Evolutionary conservation across 1,284 basidiomycete species (phyloP), one percentile per base, ranked within the genome.

Genomic region (Austropuccinia psidii): DNA sequence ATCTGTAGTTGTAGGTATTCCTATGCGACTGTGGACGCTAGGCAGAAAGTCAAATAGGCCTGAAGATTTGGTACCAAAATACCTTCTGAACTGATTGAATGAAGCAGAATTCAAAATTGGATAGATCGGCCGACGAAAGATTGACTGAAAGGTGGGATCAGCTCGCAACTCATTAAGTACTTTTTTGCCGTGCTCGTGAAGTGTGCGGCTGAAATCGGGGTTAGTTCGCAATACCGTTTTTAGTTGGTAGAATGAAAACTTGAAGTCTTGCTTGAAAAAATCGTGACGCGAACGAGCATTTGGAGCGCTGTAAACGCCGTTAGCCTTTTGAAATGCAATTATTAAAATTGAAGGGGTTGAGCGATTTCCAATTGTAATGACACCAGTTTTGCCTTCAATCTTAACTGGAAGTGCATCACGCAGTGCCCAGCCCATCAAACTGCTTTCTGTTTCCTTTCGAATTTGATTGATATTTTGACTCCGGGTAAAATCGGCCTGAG

Each of bases 271-370:
- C 79, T 91, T 93, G 82, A 93, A 89, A 21, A 87, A 80, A 80
- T 96, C 93, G 76, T 86, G 84, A 69, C 84, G 86, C 0, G 91
- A 94, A 50, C 88, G 85, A 8, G 92, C 87, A 89, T 91, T 76
- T 41, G n/a, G 24, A 33, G 67, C 29, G 8, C 39, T 47, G 13
- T 54, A 57, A 19, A 47, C 45, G 7, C 35, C 49, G 52, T 52
- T 66, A 55, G 4, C 24, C 24, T 66, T 21, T 67, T 58, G 33
- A 24, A 43, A 33, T n/a, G 39, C 27, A 29, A 33, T 57, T 41
- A 47, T 45, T 17, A 62, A 35, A 58, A 57, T 73, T 21, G 55
- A 50, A 35, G 65, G 64, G 24, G 45, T 57, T 27, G 39, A 55
- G 27, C 29, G 31, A n/a, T 57, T 39, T n/a, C 66, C 43, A 47